Conservation (phyloP, 2,329 filamentous ascomycete genomes). For the Aspergillus amoenus region DNA sequence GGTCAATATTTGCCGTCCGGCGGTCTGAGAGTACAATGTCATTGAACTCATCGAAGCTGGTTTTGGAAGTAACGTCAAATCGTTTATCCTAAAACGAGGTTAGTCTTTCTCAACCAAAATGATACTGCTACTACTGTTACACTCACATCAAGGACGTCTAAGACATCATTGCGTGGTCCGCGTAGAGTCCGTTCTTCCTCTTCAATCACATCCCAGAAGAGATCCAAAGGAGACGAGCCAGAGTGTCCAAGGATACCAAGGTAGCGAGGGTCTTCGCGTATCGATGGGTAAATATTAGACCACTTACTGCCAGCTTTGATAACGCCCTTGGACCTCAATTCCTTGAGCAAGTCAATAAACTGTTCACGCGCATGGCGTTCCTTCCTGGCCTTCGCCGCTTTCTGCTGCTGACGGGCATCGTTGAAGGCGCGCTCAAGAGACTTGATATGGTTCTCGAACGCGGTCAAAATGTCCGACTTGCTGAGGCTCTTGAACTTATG, state of each 20-base stretch:
- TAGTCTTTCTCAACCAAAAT: constrained; percentile 28
- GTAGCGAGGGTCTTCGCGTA: constrained; percentile 82
- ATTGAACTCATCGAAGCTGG: constrained; percentile 84
- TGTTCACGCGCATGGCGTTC: constrained; percentile 85
- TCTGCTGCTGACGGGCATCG: constrained; percentile 83
- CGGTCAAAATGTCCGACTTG: constrained; percentile 85
- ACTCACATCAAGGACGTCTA: constrained; percentile 84
- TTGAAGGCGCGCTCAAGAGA: constrained; percentile 87
- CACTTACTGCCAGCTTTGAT: constrained; percentile 91
- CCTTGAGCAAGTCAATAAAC: constrained; percentile 71
- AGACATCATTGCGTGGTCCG: constrained; percentile 74
- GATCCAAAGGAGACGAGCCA: constrained; percentile 81
- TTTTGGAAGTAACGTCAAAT: constrained; percentile 84
- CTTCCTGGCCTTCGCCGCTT: constrained; percentile 73
- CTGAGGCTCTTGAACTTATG: constrained; percentile 82
- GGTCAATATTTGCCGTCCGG: constrained; percentile 83
- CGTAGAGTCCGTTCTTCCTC: constrained; percentile 89
- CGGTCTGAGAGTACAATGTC: constrained; percentile 79
- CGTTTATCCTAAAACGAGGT: constrained; percentile 69
- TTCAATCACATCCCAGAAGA: constrained; percentile 95
- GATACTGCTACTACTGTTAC: not conserved
- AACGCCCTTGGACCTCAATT: constrained; percentile 72
- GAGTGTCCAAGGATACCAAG: constrained; percentile 76
- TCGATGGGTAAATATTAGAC: constrained; percentile 72
- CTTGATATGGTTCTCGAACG: constrained; percentile 95